phyloP scores from a whole-genome alignment of 768 basidiomycete genomes.

The Crepidotus variabilis region DNA sequence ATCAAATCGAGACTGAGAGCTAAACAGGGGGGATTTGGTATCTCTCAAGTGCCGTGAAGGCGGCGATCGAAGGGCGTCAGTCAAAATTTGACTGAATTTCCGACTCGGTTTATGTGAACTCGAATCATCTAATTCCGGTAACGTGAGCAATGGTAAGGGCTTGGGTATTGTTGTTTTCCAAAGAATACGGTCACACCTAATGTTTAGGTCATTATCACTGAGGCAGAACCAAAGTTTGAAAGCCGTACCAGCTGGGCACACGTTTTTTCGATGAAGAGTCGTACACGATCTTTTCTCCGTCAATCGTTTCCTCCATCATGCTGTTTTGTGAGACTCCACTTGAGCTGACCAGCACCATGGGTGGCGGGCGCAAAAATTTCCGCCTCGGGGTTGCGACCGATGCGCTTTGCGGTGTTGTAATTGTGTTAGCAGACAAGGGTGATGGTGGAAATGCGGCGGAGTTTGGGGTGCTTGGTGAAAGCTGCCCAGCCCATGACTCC shows the following conservation, averaged over 20 bases:
- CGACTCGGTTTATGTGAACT: conserved; percentile 1
- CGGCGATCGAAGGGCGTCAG: conserved; percentile 48
- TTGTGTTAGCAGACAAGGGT: conserved; percentile 1
- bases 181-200: conserved; percentile 80
- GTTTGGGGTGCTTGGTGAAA: conserved; percentile 6
- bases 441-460: conserved; percentile 4
- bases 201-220: background rate
- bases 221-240: background rate
- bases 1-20: conserved; percentile 15
- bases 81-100: conserved; percentile 50
- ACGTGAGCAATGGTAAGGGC: conserved; percentile 36
- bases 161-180: conserved; percentile 71
- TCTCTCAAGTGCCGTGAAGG: conserved; percentile 34
- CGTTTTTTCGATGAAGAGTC: conserved; percentile 61
- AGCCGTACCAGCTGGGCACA: conserved; percentile 76
- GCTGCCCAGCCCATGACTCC: background rate
- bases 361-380: conserved; percentile 22
- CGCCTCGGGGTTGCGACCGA: conserved; percentile 4
- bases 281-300: conserved; percentile 57
- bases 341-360: conserved; percentile 27
- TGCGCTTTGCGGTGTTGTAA: background rate
- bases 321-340: conserved; percentile 25
- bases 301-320: conserved; percentile 18
- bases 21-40: conserved; percentile 29
- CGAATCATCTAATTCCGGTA: conserved; percentile 27